These are phyloP conservation scores for Dittrichia graveolens DNA, from an alignment of 129 eudicot species.

Conservation along the genomic window DNA sequence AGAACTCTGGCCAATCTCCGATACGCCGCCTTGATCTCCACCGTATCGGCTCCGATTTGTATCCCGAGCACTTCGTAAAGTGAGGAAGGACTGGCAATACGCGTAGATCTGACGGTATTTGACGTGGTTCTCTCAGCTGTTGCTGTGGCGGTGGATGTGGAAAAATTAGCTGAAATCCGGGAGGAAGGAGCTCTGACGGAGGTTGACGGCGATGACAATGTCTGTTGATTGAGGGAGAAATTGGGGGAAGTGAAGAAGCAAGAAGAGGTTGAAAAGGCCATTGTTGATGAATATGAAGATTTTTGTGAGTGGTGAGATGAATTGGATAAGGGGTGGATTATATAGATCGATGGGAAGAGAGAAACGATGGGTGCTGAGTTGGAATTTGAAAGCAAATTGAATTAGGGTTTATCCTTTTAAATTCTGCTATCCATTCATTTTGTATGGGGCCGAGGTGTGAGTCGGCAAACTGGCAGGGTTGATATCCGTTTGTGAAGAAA, in stretches of 20 bases:
- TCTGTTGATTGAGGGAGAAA: constrained; percentile 25
- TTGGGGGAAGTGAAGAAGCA: constrained; percentile 32
- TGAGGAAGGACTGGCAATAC: constrained; percentile 12
- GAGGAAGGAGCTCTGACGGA: background rate
- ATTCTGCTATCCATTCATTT: constrained; percentile 8
- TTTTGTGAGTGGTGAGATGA: constrained; percentile 17
- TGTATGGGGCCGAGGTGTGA: constrained; percentile 13
- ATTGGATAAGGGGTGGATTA: constrained; percentile 19
- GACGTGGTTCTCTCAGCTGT: constrained; percentile 1
- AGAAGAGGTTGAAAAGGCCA: constrained; percentile 25
- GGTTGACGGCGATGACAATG: constrained; percentile 6
- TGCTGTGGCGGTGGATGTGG: background rate
- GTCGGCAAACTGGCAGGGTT: constrained; percentile 17
- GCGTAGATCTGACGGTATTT: background rate
- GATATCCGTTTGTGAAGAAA: background rate
- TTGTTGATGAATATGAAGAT: background rate
- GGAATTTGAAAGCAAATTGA: background rate
- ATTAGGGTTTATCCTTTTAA: background rate
- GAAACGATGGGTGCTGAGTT: constrained; percentile 23
- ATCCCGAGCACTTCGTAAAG: constrained; percentile 42
- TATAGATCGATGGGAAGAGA: constrained; percentile 23
- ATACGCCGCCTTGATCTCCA: constrained; percentile 51
- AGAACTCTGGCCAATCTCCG: constrained; percentile 42
- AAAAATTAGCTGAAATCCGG: constrained; percentile 13
- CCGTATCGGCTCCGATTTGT: constrained; percentile 37